Base-by-base conservation (phyloP, 345 rosid species). In the Zanthoxylum bungeanum region DNA sequence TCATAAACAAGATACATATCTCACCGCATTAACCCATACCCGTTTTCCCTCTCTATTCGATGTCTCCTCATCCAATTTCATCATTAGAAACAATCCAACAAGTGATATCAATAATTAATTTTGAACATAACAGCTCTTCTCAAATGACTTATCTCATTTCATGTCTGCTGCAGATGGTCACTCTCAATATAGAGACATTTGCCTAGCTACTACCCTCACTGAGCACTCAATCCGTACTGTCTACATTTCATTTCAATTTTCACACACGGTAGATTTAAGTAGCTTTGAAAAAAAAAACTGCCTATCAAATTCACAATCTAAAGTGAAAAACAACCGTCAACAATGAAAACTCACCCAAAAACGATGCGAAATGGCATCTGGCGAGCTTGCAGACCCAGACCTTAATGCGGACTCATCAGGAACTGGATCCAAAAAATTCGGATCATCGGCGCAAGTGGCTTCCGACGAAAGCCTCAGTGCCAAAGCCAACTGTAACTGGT, bases 401-500 rank as follows among this genome's bases (percentile, higher is more conserved):
- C 92, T 77, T 27, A 79, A 49, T 50, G 83, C 73, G 30, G 98
- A 84, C 76, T 91, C 97, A 50, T 88, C 95, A 0, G 97, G 91
- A 22, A 86, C 80, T 1, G 98, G 92, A 89, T 93, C 98, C 80
- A 96, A 80, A 83, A 91, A 89, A 68, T 93, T 91, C 1, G 98
- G 97, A 88, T 96, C 98, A 74, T 92, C 97, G 0, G 97, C 94
- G 39, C 98, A 87, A 31, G 93, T 86, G 42, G 99, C 99, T 71
- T 96, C 97, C 0, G 92, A 88, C 1, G 98, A 91, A 60, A 96
- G 88, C 77, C 99, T 83, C 79, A 93, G 80, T 57, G 99, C 98
- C 76, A 96, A 76, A 39, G 99, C 99, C 85, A 96, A 78, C 85
- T 96, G 99, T 75, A 96, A 83, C 89, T 96, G 99, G 44, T 96